Evolutionary conservation across 2,329 filamentous ascomycete genomes (phyloP).

Genomic region (Fusarium fujikuroi): DNA sequence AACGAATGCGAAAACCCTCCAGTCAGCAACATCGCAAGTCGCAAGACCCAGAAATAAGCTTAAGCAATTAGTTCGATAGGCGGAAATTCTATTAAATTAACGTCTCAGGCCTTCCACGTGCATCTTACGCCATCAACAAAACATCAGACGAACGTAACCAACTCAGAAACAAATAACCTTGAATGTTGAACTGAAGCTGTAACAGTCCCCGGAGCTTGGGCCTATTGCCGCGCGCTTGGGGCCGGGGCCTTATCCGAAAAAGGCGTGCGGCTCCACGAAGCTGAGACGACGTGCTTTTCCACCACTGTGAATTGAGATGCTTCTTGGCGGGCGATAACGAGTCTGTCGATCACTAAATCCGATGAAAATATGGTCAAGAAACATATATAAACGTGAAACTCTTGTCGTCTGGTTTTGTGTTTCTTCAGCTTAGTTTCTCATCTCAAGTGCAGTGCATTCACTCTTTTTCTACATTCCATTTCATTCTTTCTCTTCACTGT

Average conservation of each 20-base stretch:
- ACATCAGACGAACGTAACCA: background rate
- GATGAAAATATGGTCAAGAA: background rate
- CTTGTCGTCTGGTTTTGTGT: background rate
- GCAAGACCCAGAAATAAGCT: background rate
- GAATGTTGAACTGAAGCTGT: background rate
- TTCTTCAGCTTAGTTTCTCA: slow-evolving; percentile 32
- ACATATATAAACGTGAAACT: slow-evolving; percentile 25
- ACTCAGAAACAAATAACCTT: background rate
- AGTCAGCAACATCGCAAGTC: background rate
- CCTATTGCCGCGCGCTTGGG: slow-evolving; percentile 29
- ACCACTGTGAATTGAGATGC: slow-evolving; percentile 35
- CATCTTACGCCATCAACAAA: background rate
- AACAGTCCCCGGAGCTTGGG: background rate
- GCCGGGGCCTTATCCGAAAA: slow-evolving; percentile 31
- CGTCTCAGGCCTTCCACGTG: background rate
- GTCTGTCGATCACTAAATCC: background rate
- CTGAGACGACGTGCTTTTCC: slow-evolving; percentile 37
- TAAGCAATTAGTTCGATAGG: background rate
- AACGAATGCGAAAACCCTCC: background rate
- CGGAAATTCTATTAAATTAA: background rate
- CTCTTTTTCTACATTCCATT: slow-evolving; percentile 20
- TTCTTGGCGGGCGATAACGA: background rate
- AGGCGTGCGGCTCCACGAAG: slow-evolving; percentile 25
- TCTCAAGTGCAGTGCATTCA: slow-evolving; percentile 28
- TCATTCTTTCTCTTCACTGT: slow-evolving; percentile 45